phyloP scores from a whole-genome alignment of 176 grass and related monocot species.

The Secale cereale region DNA sequence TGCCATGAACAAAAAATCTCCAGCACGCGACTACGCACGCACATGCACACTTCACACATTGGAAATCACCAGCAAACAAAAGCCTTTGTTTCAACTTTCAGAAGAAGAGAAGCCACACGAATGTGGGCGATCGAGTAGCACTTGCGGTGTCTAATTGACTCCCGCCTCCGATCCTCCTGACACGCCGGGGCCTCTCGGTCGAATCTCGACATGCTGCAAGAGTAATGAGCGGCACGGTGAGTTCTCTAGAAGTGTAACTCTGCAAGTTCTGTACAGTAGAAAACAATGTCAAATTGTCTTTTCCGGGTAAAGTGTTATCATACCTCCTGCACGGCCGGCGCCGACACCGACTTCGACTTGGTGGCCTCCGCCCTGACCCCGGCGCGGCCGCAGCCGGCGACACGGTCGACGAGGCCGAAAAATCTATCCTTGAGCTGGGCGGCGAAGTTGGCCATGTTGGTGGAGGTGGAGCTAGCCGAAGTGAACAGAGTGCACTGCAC shows the following conservation, averaged over 20 bases:
- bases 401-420: constrained; percentile 24
- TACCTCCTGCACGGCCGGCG: background rate
- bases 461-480: background rate
- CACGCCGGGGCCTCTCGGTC: constrained; percentile 18
- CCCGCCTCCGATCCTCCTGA: background rate
- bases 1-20: background rate
- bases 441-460: constrained; percentile 24
- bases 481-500: background rate
- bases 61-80: background rate
- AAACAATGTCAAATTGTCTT: too few relatives aligned
- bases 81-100: background rate
- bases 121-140: background rate
- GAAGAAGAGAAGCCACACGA: background rate
- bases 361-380: background rate
- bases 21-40: background rate
- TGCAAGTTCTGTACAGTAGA: too few relatives aligned
- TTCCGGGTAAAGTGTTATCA: background rate
- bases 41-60: background rate
- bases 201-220: constrained; percentile 25
- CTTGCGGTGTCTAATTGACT: background rate
- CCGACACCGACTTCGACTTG: background rate
- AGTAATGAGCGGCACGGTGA: background rate
- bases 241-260: background rate
- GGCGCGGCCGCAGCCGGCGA: background rate
- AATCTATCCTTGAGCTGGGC: constrained; percentile 32